Percentiles rank a stretch among this genome's conserved stretches.
Conservation (phyloP, 2,329 filamentous ascomycete genomes). For the Rutstroemia sp. region DNA sequence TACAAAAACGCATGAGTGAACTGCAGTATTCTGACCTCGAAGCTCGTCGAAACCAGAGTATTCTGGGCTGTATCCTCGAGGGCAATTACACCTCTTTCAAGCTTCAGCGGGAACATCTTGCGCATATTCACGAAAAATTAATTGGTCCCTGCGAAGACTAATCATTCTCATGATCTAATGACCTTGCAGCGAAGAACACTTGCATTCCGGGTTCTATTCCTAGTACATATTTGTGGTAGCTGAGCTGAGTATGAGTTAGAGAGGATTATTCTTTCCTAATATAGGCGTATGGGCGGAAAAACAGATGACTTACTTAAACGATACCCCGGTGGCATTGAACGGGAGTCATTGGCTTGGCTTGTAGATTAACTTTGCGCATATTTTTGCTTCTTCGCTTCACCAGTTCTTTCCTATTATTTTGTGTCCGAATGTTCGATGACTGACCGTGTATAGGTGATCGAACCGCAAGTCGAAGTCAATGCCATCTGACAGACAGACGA, state of each 20-base stretch:
- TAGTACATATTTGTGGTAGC: background rate
- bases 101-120: constrained; percentile 52
- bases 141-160: constrained; percentile 16
- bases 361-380: constrained; percentile 2
- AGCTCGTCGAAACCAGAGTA: constrained; percentile 29
- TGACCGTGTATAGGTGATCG: constrained; percentile 8
- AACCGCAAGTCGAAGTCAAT: constrained; percentile 8
- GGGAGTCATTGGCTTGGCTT: constrained; percentile 1
- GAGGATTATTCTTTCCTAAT: background rate
- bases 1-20: constrained; percentile 52
- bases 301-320: background rate
- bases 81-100: constrained; percentile 75
- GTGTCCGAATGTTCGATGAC: background rate
- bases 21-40: constrained; percentile 31
- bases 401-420: background rate
- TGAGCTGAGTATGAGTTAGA: background rate
- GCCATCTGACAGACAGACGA: constrained; percentile 6
- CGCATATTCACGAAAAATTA: constrained; percentile 24
- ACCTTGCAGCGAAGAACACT: background rate
- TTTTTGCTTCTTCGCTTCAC: background rate
- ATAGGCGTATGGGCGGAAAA: constrained; percentile 1
- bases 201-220: background rate
- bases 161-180: background rate
- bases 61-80: constrained; percentile 65
- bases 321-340: constrained; percentile 7